Base-by-base conservation (phyloP, 2,329 filamentous ascomycete species). In the Claviceps capensis region DNA sequence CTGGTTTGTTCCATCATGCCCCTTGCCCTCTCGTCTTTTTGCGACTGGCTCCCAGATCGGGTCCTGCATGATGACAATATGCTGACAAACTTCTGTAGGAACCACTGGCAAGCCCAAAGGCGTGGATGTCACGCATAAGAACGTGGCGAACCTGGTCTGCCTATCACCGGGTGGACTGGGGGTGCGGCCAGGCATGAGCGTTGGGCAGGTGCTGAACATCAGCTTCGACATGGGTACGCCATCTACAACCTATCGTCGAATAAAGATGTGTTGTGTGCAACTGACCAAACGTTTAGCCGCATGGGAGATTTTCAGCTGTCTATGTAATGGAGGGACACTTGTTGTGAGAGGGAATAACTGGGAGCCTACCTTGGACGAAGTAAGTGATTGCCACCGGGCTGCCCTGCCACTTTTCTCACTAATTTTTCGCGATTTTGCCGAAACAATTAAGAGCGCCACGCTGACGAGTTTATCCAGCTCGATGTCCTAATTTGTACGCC, bases 201-300 rank as follows among this genome's bases (percentile, higher is more conserved):
- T 81, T 7, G 76, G 73, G 2, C 76, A 78, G 52, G 67, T 80
- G 6, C 66, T 81, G 42, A 80, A 76, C 54, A 72, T 82, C 45
- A 75, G 74, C 44, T 82, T 81, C 55, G 78, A 81, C 56, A 81
- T 81, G 77, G 75, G 77, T 79, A 67, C 59, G 74, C 65, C 40
- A 14, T 51, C 43, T 23, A 34, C 9, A 13, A 17, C 42, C 17
- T n/a, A 14, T 30, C 17, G 7, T 23, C 41, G 14, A 5, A 44
- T 34, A 19, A 23, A 30, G 19, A 14, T 36, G 38, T 47, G 1
- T 8, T 37, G 30, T 41, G 16, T 42, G 23, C 45, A 48, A 45
- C 56, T 60, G 47, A 54, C 52, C 48, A 26, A 51, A n/a, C 4
- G 3, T 47, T 34, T 52, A 79, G 78, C 75, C 22, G 77, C 77